Base-by-base conservation (phyloP, 129 eudicot genomes). In the Pseudognaphalium luteoalbum region DNA sequence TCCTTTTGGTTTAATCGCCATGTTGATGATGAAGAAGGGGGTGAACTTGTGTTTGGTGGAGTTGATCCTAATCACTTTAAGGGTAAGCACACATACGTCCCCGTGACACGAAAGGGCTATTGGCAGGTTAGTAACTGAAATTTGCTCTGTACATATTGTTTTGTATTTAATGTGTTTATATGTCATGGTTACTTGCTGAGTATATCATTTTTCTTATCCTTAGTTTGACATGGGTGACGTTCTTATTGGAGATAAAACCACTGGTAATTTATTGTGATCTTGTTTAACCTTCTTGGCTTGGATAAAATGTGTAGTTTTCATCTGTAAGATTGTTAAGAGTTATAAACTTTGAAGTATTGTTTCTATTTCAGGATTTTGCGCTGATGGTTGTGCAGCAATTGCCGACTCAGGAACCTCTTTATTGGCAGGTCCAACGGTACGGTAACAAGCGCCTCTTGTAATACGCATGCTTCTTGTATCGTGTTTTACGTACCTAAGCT, bases 361-460 rank as follows among this genome's bases (percentile, higher is more conserved):
- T 66, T 66, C 57, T 5, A 25, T 84, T 84, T 78, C 91, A 95
- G 99, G 96, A 76, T 95, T 76, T 79, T 95, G 99, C 76, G 66
- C 81, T 25, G 86, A 67, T 56, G 96, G 96, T 60, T 95, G 99
- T 75, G 85, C 99, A 14, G 99, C 99, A 69, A 91, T 95, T 83
- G 99, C 99, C 10, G 99, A 95, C 82, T 91, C 97, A 76, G 99
- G 99, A 54, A 95, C 99, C 77, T 95, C 99, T 66, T 73, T 95
- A 73, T 76, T 95, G 88, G 96, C 99, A 19, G 99, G 99, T 72
- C 99, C 99, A 54, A 91, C 97, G 68, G 99, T 95, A 91, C 11
- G 88, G 83, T 68, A 52, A 10, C 65, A 71, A 52, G 33, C 32
- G 50, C 51, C 54, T 47, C 54, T 47, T 47, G 6, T 47, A 47